Conservation (phyloP, 2,329 filamentous ascomycete species). For the Fusarium nodosum region DNA sequence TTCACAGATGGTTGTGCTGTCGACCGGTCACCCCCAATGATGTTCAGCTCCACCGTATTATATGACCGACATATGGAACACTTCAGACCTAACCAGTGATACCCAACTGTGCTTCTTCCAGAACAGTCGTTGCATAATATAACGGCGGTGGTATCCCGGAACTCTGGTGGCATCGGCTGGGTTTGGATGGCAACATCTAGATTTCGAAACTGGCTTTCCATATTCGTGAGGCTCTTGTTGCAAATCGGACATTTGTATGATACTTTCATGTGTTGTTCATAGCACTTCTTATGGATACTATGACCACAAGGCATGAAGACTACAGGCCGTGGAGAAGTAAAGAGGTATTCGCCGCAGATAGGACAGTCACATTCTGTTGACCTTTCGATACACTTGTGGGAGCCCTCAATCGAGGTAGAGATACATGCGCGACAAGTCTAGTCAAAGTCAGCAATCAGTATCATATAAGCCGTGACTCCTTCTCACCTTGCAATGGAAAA, state of each 20-base stretch:
- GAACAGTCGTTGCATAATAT: slow-evolving; percentile 96
- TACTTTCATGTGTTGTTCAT: slow-evolving; percentile 86
- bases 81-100: slow-evolving; percentile 95
- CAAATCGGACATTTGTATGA: slow-evolving; percentile 98
- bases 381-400: slow-evolving; percentile 93
- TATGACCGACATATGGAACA: slow-evolving; percentile 81
- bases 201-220: slow-evolving; percentile 95
- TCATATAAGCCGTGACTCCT: not conserved
- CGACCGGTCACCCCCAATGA: slow-evolving; percentile 62
- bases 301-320: slow-evolving; percentile 97
- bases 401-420: slow-evolving; percentile 84
- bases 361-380: slow-evolving; percentile 97
- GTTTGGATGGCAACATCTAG: slow-evolving; percentile 86
- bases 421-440: slow-evolving; percentile 95
- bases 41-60: slow-evolving; percentile 75
- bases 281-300: slow-evolving; percentile 92
- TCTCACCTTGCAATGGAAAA: slow-evolving; percentile 94
- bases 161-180: slow-evolving; percentile 93
- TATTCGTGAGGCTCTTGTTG: slow-evolving; percentile 96
- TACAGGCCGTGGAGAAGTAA: slow-evolving; percentile 87
- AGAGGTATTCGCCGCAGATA: slow-evolving; percentile 97
- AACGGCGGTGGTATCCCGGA: slow-evolving; percentile 81
- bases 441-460: slow-evolving; percentile 6
- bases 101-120: slow-evolving; percentile 85
- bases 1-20: slow-evolving; percentile 47